phyloP scores from a whole-genome alignment of 257 asterid species.

The Pogostemon cablin region DNA sequence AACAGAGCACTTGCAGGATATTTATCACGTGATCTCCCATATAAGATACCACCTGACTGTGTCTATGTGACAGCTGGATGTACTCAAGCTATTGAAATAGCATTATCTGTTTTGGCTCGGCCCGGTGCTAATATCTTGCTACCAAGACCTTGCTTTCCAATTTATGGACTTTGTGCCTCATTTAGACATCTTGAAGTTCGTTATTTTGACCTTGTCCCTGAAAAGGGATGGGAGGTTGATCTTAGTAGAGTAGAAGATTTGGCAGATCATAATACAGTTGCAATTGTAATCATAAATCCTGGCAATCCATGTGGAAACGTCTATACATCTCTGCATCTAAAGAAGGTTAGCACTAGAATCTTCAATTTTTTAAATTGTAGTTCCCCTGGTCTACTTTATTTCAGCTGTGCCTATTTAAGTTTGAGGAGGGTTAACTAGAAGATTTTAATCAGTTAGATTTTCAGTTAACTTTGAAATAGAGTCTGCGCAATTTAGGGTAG shows the following conservation, averaged over 20 bases:
- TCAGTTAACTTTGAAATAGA: neutral
- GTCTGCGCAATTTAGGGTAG: neutral
- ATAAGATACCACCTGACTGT: constrained; percentile 58
- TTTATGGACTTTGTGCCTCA: constrained; percentile 69
- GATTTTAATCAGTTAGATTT: neutral
- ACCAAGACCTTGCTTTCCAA: constrained; percentile 87
- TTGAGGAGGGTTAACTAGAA: neutral
- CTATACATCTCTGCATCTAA: constrained; percentile 58
- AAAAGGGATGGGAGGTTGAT: constrained; percentile 79
- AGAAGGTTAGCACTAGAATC: constrained; percentile 57
- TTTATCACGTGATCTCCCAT: constrained; percentile 72
- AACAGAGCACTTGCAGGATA: constrained; percentile 81
- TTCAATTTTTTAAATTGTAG: constrained; percentile 13
- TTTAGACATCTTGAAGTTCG: constrained; percentile 71
- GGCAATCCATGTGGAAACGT: constrained; percentile 98
- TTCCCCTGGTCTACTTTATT: constrained; percentile 51
- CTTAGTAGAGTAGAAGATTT: constrained; percentile 61
- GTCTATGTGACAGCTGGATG: constrained; percentile 93
- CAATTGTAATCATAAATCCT: constrained; percentile 78
- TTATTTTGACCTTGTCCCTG: constrained; percentile 70
- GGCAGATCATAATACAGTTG: constrained; percentile 80
- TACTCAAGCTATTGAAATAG: constrained; percentile 83
- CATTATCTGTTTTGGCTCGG: constrained; percentile 61
- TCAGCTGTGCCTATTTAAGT: neutral
- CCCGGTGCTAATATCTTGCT: constrained; percentile 79